Conservation (phyloP, 2,329 filamentous ascomycete genomes). For the Stagonosporopsis rhizophila region DNA sequence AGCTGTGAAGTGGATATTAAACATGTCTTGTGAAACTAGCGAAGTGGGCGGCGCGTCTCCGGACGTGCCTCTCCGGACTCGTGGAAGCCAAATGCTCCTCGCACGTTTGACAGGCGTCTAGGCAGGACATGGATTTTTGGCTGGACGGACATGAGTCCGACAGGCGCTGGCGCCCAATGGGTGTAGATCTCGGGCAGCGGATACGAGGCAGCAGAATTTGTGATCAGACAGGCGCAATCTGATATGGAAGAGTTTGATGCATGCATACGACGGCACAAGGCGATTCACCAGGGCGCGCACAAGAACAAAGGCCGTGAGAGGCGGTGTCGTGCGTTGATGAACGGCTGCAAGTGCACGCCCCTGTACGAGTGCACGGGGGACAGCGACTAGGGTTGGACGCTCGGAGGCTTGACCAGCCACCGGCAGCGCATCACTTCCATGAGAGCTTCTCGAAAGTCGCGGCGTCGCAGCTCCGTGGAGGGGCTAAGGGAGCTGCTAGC, state of each 20-base stretch:
- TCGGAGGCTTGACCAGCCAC: slow-evolving; percentile 23
- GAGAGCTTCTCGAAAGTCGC: slow-evolving; percentile 43
- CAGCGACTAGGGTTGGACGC: slow-evolving; percentile 11
- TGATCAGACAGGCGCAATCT: slow-evolving; percentile 4
- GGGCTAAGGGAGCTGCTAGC: slow-evolving; percentile 18
- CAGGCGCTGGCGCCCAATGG: slow-evolving; percentile 24
- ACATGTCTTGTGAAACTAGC: slow-evolving; percentile 10
- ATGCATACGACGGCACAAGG: slow-evolving; percentile 3
- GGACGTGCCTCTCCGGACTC: slow-evolving; percentile 15
- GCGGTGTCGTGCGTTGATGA: slow-evolving; percentile 19
- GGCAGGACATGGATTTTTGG: slow-evolving; percentile 4
- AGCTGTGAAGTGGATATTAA: slow-evolving; percentile 15
- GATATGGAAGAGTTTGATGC: not conserved
- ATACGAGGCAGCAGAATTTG: not conserved
- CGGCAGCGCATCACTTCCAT: slow-evolving; percentile 41
- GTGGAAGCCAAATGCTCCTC: slow-evolving; percentile 21
- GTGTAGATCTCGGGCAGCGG: slow-evolving; percentile 37
- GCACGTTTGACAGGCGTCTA: slow-evolving; percentile 23
- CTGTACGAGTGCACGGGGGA: no score
- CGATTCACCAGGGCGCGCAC: slow-evolving; percentile 4
- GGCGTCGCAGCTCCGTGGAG: slow-evolving; percentile 25
- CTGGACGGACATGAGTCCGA: slow-evolving; percentile 6
- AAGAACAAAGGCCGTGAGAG: slow-evolving; percentile 1
- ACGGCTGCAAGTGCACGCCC: slow-evolving; percentile 1
- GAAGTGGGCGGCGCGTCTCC: slow-evolving; percentile 17